These are phyloP conservation scores for Fraxinus americana DNA, from an alignment of 257 asterid genomes.

Conservation along the genomic window DNA sequence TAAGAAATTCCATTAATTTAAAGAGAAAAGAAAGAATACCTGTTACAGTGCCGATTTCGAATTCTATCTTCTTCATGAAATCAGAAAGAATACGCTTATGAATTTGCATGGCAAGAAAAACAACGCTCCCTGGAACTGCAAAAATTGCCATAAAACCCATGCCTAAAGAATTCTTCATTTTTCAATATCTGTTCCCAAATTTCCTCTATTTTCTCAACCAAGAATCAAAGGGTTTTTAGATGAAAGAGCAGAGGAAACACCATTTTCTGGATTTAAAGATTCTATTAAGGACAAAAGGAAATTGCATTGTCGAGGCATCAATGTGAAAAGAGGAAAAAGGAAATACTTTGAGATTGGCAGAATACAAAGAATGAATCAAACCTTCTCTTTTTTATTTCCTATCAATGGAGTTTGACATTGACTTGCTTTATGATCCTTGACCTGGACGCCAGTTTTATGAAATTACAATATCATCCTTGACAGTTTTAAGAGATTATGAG, in stretches of 20 bases:
- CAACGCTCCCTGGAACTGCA: constrained; percentile 90
- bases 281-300: constrained; percentile 9
- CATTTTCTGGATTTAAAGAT: constrained; percentile 13
- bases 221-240: constrained; percentile 12
- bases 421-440: neutral
- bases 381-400: neutral
- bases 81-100: constrained; percentile 83
- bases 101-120: constrained; percentile 68
- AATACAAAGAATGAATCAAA: neutral
- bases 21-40: constrained; percentile 14
- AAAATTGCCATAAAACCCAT: constrained; percentile 76
- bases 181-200: neutral
- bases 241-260: neutral
- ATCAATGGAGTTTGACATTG: neutral
- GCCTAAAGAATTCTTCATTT: constrained; percentile 59
- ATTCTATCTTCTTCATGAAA: constrained; percentile 78
- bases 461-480: neutral
- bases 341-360: neutral
- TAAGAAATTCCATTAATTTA: neutral
- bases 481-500: no score
- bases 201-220: neutral
- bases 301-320: constrained; percentile 22
- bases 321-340: neutral
- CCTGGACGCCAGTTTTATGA: neutral
- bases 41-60: constrained; percentile 44